Evolutionary conservation across 78 protist genomes (phyloP), one percentile per base, ranked within the genome.

Genomic region (Pigoraptor vietnamica): DNA sequence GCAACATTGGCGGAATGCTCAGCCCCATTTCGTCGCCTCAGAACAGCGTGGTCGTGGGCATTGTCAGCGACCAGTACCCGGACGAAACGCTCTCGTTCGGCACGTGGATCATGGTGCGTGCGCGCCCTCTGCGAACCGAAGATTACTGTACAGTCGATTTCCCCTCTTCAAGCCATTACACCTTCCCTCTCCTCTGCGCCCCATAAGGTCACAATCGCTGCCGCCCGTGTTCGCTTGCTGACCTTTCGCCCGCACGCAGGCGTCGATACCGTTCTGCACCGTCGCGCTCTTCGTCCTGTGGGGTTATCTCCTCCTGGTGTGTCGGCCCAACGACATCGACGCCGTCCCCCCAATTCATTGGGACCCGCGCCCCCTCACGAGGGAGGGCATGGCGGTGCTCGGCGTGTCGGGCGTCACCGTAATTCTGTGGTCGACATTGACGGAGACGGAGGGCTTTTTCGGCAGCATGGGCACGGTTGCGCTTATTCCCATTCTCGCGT

Each of bases 1-100:
- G 92, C 89, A 92, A 92, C 89, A 32, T 92, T 1, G 94, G 94
- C 33, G 94, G 94, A 33, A 92, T 92, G 94, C 81, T 89, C 56
- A 40, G 90, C 9, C 94, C 94, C 23, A 92, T 92, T 86, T 37
- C 94, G 0, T 88, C 94, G 36, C 94, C 94, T 24, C 94, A 92
- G 21, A 92, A 92, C 90, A 90, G 87, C 0, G 88, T 88, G 9
- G 91, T 90, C 38, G 37, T 92, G 37, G n/a, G 39, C n/a, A 39
- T 40, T 1, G 33, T 40, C 82, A 48, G 67, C 67, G 67, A 48
- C 67, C 29, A 14, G 14, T 48, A 48, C 14, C 67, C 67, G 14
- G 67, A 14, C 29, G 29, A 48, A 14, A 21, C 67, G 67, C 67
- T 48, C 29, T 48, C 67, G 67, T 48, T 48, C 67, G 67, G 67